Evolutionary conservation across 2,329 filamentous ascomycete species (phyloP).

Genomic region (Balansia obtecta): DNA sequence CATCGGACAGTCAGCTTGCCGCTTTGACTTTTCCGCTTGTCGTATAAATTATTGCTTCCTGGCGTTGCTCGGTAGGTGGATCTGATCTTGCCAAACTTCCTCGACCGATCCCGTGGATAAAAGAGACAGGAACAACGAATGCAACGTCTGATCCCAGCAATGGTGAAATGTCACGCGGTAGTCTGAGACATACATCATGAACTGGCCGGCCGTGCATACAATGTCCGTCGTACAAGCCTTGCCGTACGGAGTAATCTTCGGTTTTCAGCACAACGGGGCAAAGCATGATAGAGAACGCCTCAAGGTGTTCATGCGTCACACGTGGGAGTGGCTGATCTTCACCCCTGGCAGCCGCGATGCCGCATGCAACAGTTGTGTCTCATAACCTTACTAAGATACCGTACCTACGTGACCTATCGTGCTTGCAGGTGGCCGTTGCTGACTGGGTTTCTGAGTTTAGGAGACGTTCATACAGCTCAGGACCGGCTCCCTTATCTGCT

Average conservation of each 20-base stretch:
- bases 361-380: background rate
- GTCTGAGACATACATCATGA: background rate
- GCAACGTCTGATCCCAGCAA: background rate
- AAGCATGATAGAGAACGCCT: too few species aligned
- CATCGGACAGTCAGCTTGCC: background rate
- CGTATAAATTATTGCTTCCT: too few species aligned
- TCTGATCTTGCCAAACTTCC: too few species aligned
- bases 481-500: background rate
- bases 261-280: too few species aligned
- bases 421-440: background rate
- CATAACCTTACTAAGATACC: background rate
- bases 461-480: background rate
- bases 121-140: background rate
- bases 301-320: background rate
- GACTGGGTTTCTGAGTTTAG: background rate
- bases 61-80: too few species aligned
- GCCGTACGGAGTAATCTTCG: too few species aligned
- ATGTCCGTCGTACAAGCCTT: background rate
- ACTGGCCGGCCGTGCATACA: background rate
- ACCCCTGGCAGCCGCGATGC: background rate
- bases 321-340: background rate
- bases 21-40: too few species aligned
- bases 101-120: too few species aligned
- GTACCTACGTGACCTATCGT: background rate
- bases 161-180: background rate